Conservation (phyloP, 345 rosid genomes). For the Populus tremula region DNA sequence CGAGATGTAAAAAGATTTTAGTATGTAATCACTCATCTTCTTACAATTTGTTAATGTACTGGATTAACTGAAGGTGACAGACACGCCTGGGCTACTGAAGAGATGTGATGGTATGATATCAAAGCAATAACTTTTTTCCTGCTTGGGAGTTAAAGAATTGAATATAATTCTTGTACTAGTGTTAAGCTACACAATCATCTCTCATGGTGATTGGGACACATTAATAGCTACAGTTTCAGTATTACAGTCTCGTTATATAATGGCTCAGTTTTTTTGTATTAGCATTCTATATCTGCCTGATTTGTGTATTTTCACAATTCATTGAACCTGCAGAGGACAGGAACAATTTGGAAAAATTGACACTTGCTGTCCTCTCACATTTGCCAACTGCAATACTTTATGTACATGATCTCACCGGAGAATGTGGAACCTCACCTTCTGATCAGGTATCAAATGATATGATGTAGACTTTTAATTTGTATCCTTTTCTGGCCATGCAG, state of each 20-base stretch:
- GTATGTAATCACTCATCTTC: slow-evolving; percentile 1
- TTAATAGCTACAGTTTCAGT: neutral
- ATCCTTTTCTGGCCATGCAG: no score
- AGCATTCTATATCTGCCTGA: slow-evolving; percentile 11
- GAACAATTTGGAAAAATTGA: slow-evolving; percentile 86
- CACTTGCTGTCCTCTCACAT: slow-evolving; percentile 89
- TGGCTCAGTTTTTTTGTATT: slow-evolving; percentile 2
- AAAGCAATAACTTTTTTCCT: neutral
- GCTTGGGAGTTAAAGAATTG: no score
- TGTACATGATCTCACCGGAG: slow-evolving; percentile 95
- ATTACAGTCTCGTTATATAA: neutral
- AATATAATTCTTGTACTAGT: neutral
- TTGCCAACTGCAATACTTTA: slow-evolving; percentile 86
- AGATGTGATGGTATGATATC: slow-evolving; percentile 68
- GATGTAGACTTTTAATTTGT: neutral
- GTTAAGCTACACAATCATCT: neutral
- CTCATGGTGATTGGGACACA: neutral
- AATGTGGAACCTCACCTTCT: slow-evolving; percentile 88
- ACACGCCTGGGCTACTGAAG: slow-evolving; percentile 88
- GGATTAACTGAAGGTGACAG: slow-evolving; percentile 68
- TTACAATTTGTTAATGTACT: slow-evolving; percentile 16
- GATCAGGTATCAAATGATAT: slow-evolving; percentile 59
- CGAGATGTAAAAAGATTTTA: neutral
- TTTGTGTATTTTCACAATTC: neutral
- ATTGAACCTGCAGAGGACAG: slow-evolving; percentile 58